phyloP scores from a whole-genome alignment of 208 protist genomes.

The Acanthamoeba lenticulata region DNA sequence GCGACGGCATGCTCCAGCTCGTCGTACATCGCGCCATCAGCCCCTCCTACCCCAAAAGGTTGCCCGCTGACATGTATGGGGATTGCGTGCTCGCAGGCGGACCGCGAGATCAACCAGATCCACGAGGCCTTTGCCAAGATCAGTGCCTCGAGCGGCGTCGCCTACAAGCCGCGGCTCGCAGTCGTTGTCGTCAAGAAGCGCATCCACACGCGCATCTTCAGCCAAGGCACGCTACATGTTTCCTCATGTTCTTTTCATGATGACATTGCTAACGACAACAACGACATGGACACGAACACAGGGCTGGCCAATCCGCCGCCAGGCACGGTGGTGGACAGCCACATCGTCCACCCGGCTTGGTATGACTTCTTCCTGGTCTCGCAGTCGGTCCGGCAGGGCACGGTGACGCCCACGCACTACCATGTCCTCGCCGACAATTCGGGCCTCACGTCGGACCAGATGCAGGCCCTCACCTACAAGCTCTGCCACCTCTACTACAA shows the following conservation, averaged over 20 bases:
- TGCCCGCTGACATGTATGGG: background rate
- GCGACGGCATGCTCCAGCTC: conserved; percentile 72
- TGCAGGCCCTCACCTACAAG: conserved; percentile 73
- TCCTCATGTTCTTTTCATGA: background rate
- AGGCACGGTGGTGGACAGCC: conserved; percentile 76
- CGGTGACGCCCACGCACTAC: conserved; percentile 80
- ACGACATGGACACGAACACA: background rate
- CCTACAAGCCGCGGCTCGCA: conserved; percentile 73
- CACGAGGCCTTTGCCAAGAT: conserved; percentile 6
- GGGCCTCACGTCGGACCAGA: background rate
- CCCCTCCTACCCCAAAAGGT: background rate
- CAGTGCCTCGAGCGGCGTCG: background rate
- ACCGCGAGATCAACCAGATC: conserved; percentile 59
- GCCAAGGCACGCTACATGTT: background rate
- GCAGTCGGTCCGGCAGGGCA: conserved; percentile 69
- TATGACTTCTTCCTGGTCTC: conserved; percentile 79
- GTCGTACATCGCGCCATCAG: background rate
- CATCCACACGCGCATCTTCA: conserved; percentile 77
- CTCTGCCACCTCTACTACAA: conserved; percentile 79
- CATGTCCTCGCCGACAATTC: conserved; percentile 67
- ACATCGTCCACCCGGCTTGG: conserved; percentile 24
- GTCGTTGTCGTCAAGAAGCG: conserved; percentile 80
- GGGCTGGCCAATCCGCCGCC: conserved; percentile 59
- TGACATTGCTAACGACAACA: background rate
- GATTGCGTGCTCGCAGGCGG: background rate